Evolutionary conservation across 2,329 filamentous ascomycete species (phyloP).

Genomic region (Aspergillus ochraceoroseus): DNA sequence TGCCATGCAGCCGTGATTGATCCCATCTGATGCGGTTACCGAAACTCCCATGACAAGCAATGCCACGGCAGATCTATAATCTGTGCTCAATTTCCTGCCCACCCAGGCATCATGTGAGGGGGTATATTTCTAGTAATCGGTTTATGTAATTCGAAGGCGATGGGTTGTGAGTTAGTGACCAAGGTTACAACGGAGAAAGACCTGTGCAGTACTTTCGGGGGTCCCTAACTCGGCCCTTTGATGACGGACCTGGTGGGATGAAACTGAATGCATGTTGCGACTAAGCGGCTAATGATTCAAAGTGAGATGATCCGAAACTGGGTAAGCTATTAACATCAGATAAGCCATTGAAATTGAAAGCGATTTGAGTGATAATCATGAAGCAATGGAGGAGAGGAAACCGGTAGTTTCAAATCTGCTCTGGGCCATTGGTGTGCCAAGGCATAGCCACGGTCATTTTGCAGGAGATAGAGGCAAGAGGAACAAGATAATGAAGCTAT

Average conservation of each 20-base stretch:
- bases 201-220: background rate
- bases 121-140: background rate
- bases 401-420: slow-evolving; percentile 17
- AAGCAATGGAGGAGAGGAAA: slow-evolving; percentile 5
- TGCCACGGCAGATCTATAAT: slow-evolving; percentile 5
- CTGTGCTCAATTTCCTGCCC: too few species aligned
- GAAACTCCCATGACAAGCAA: slow-evolving; percentile 11
- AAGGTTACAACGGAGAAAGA: background rate
- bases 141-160: background rate
- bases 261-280: background rate
- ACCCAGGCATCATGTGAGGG: background rate
- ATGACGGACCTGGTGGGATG: slow-evolving; percentile 4
- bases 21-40: background rate
- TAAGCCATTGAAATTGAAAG: background rate
- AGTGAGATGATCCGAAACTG: too few species aligned
- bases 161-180: background rate
- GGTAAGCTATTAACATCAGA: slow-evolving; percentile 2
- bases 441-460: slow-evolving; percentile 20
- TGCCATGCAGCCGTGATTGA: slow-evolving; percentile 5
- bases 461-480: slow-evolving; percentile 2
- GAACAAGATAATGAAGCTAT: slow-evolving; percentile 1
- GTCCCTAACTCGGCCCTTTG: slow-evolving; percentile 12
- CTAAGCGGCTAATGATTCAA: too few species aligned
- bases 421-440: slow-evolving; percentile 23
- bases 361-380: slow-evolving; percentile 1